Conservation (phyloP, 495 filamentous ascomycete species). For the Paragyromitra xinjiangensis region DNA sequence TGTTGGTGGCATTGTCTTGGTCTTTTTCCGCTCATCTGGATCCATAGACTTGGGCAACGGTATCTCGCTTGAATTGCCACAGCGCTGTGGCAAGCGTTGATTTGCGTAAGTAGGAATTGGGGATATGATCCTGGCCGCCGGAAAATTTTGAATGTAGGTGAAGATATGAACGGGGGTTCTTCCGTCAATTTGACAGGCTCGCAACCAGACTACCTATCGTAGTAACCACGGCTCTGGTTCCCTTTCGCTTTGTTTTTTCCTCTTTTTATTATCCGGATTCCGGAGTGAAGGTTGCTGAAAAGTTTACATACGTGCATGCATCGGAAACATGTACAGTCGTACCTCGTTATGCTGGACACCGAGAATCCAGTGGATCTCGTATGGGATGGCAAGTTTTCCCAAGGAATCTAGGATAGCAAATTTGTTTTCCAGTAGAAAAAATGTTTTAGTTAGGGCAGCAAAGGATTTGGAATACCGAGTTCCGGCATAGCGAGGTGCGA, state of each 20-base stretch:
- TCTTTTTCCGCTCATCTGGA: not conserved
- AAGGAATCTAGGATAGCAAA: too few relatives aligned
- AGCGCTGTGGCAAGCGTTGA: slow-evolving; percentile 34
- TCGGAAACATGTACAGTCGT: not conserved
- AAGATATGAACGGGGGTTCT: slow-evolving; percentile 6
- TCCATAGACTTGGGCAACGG: not conserved
- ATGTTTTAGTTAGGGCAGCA: too few relatives aligned
- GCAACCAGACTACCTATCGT: slow-evolving; percentile 28
- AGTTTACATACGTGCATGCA: not conserved
- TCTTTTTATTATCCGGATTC: slow-evolving; percentile 14
- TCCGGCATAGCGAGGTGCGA: too few relatives aligned
- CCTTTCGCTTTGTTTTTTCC: not conserved
- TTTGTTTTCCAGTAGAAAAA: too few relatives aligned
- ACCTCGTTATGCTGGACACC: too few relatives aligned
- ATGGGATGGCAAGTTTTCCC: too few relatives aligned
- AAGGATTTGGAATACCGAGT: too few relatives aligned
- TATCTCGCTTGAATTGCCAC: not conserved
- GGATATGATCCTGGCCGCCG: slow-evolving; percentile 6
- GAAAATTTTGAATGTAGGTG: not conserved
- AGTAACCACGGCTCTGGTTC: slow-evolving; percentile 30
- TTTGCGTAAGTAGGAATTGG: slow-evolving; percentile 26
- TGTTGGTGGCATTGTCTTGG: not conserved
- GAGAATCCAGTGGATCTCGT: too few relatives aligned
- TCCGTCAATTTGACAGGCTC: slow-evolving; percentile 15
- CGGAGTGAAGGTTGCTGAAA: slow-evolving; percentile 6